Conservation (phyloP, 176 grass and related monocot genomes). For the Oryza longistaminata region DNA sequence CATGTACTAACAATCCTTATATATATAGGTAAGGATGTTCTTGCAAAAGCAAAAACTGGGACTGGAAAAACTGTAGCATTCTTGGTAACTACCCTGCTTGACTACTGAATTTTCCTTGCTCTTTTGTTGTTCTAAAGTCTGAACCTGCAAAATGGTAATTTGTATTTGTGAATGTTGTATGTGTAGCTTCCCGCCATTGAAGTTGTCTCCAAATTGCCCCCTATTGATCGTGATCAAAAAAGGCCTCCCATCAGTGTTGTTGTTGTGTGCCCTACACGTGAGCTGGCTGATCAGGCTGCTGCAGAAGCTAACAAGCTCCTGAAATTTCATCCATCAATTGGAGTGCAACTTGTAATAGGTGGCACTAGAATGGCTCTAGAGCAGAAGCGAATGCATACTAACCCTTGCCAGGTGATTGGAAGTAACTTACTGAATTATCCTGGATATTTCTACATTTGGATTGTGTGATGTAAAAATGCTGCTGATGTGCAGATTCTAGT, state of each 20-base stretch:
- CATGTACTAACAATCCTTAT: slow-evolving; percentile 22
- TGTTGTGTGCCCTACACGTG: slow-evolving; percentile 84
- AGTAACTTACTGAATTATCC: slow-evolving; percentile 28
- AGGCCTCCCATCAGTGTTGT: slow-evolving; percentile 83
- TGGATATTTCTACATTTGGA: background rate
- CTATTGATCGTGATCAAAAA: slow-evolving; percentile 63
- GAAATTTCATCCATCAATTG: slow-evolving; percentile 83
- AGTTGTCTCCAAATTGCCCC: slow-evolving; percentile 59
- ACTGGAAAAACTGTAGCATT: slow-evolving; percentile 98
- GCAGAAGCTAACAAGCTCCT: slow-evolving; percentile 83
- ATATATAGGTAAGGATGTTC: slow-evolving; percentile 88
- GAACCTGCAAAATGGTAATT: background rate
- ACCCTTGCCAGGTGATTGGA: slow-evolving; percentile 78
- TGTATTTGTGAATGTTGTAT: slow-evolving; percentile 19
- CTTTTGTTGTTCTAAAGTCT: background rate
- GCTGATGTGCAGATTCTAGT: slow-evolving; percentile 67
- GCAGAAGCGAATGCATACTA: slow-evolving; percentile 89
- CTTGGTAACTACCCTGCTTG: slow-evolving; percentile 62
- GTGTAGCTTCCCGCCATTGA: slow-evolving; percentile 88
- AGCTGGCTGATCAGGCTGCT: slow-evolving; percentile 90
- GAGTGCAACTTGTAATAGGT: slow-evolving; percentile 91
- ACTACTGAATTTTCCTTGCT: background rate
- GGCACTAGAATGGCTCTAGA: slow-evolving; percentile 86
- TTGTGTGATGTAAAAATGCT: slow-evolving; percentile 29
- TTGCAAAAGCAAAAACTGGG: slow-evolving; percentile 97